phyloP scores from a whole-genome alignment of 2,329 filamentous ascomycete species.

The Fonsecaea multimorphosa region DNA sequence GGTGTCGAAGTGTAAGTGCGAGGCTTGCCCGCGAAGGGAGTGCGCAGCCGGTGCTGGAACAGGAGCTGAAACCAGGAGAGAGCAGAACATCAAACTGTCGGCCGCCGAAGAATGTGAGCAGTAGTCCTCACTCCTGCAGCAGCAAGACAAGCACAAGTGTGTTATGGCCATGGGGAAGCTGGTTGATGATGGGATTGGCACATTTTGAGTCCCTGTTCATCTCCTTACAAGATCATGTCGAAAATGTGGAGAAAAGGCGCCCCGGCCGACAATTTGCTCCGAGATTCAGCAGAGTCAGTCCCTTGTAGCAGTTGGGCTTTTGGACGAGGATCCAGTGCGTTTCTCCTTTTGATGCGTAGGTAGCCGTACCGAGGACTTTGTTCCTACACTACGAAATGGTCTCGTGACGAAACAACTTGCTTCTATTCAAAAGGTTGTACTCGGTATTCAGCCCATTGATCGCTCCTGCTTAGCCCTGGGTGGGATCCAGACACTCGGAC shows the following conservation, averaged over 20 bases:
- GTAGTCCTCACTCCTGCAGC: not conserved
- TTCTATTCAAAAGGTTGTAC: too few species aligned
- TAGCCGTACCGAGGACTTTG: too few species aligned
- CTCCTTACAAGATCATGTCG: not conserved
- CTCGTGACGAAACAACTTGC: too few species aligned
- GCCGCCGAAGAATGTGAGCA: not conserved
- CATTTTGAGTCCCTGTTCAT: not conserved
- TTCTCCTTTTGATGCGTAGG: too few species aligned
- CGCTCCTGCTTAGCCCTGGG: too few species aligned
- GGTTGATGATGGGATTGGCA: not conserved
- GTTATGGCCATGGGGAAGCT: not conserved
- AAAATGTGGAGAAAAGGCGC: not conserved
- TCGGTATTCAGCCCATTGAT: too few species aligned
- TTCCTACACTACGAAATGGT: too few species aligned
- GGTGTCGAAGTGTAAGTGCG: not conserved
- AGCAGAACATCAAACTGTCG: not conserved
- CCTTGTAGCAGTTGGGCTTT: not conserved
- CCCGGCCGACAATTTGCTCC: not conserved
- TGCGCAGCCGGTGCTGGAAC: conserved; percentile 11
- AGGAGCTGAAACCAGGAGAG: conserved; percentile 20
- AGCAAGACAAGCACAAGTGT: too few species aligned
- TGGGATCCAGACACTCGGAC: too few species aligned
- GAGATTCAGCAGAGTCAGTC: not conserved
- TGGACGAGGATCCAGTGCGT: too few species aligned
- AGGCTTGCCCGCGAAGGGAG: not conserved